Base-by-base conservation (phyloP, 148 eudicot species). In the Camellia granthamiana region DNA sequence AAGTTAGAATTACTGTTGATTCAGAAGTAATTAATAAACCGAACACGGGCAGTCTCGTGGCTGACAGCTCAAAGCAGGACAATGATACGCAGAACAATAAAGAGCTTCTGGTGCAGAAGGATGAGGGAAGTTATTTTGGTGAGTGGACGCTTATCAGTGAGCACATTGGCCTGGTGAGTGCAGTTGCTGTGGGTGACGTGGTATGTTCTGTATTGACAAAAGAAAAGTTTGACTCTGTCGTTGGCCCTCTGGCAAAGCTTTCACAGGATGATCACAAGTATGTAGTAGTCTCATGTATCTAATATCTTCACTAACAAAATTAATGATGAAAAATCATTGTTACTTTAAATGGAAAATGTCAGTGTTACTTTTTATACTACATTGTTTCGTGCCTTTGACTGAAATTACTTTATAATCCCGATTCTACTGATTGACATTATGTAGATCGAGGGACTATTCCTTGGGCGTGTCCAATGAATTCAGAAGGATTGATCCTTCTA, bases 121-220 rank as follows among this genome's bases (percentile, higher is more conserved):
- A 81, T 64, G 98, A 94, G 84, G 99, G 99, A 76, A 90, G 91
- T 86, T 94, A 91, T 84, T 97, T 97, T 77, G 99, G 99, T 52
- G 98, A 97, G 81, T 94, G 98, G 99, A 84, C 88, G 63, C 93
- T 97, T 80, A 84, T 92, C 65, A 97, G 92, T 78, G 99, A 94
- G 83, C 62, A 81, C 83, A 84, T 94, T 58, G 81, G 83, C 78
- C 86, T 84, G 10, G 78, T 92, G 84, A 90, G 79, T 60, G 92
- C 88, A 70, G 81, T 81, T 85, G 98, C 99, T 59, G 85, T 90
- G 55, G 95, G 94, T 19, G 87, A 97, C 79, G 99, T 97, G 68
- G 80, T 81, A 7, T 97, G 97, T 75, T 83, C 95, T 80, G 84
- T 94, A 81, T 84, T 97, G 71, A 91, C 92, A 56, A 97, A 94